Base-by-base conservation (phyloP, 1,284 basidiomycete genomes). In the Heliocybe sulcata region DNA sequence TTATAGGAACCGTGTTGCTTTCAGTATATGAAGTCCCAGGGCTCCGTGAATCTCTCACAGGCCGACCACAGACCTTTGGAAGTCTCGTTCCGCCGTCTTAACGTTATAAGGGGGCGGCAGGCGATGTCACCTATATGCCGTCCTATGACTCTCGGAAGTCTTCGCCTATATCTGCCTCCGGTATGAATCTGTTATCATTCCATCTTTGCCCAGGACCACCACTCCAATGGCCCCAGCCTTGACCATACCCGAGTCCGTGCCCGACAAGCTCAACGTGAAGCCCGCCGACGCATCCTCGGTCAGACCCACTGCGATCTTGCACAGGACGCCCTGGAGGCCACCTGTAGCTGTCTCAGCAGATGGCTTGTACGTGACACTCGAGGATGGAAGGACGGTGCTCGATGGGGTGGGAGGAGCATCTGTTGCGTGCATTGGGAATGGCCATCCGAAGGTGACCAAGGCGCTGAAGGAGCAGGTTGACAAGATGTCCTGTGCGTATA, bases 391-490 rank as follows among this genome's bases (percentile, higher is more conserved):
- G 53, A 75, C 68, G 54, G 62, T 92, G 33, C 75, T 92, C 59
- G 90, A 93, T 69, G 87, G 77, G 12, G 81, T 88, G 50, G 92
- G 91, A 45, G 92, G 92, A 31, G 91, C 92, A 3, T 91, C 92
- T 9, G 92, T 94, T 35, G 71, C 83, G 3, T 90, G 85, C 63
- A 69, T 94, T 49, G 92, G 92, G 1, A 83, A 84, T 60, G 81
- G 77, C 11, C 83, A 93, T 64, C 85, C 85, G 6, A 79, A 77
- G 52, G 86, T 92, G 20, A 72, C 78, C 55, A 71, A 83, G 63
- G 87, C 87, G 4, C 76, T 92, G 54, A 87, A 89, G 66, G 80
- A 89, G 56, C 92, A 94, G 63, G 73, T 87, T 20, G 83, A 86
- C 64, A 82, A 81, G 60, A 70, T 93, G 35, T 77, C 88, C 31